A percentile compares a stretch with the other conserved stretches of the same genome.
Conservation (phyloP, 2,329 filamentous ascomycete species). For the Penicillium vulpinum region DNA sequence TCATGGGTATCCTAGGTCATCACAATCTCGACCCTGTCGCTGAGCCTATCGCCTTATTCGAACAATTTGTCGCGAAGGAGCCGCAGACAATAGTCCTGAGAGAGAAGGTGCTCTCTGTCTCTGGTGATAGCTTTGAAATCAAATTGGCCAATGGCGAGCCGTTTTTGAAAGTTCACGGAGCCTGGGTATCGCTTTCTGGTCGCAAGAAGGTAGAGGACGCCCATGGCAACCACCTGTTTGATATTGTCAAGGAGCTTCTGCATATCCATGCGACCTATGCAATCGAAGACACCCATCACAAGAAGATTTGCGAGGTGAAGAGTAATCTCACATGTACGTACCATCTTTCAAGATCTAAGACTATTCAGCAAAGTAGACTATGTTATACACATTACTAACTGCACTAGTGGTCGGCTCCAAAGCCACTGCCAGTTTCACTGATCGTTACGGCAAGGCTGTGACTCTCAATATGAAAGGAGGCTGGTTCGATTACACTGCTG, state of each 20-base stretch:
- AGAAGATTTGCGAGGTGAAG: slow-evolving; percentile 58
- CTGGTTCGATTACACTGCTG: slow-evolving; percentile 58
- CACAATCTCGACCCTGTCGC: slow-evolving; percentile 17
- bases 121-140: slow-evolving; percentile 66
- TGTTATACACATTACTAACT: slow-evolving; percentile 7
- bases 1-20: slow-evolving; percentile 15
- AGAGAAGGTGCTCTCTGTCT: slow-evolving; percentile 63
- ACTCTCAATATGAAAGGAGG: slow-evolving; percentile 61
- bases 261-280: slow-evolving; percentile 25
- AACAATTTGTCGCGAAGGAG: slow-evolving; percentile 17
- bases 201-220: slow-evolving; percentile 26
- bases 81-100: slow-evolving; percentile 56
- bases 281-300: slow-evolving; percentile 45
- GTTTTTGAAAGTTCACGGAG: slow-evolving; percentile 59
- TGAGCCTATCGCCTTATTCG: slow-evolving; percentile 22
- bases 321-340: slow-evolving; percentile 55
- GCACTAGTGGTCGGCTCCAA: slow-evolving; percentile 26
- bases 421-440: slow-evolving; percentile 54
- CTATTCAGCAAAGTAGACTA: background rate
- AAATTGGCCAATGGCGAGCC: slow-evolving; percentile 55
- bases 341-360: background rate
- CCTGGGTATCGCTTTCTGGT: slow-evolving; percentile 40
- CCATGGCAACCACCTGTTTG: slow-evolving; percentile 21
- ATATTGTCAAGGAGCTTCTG: slow-evolving; percentile 25
- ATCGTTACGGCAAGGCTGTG: slow-evolving; percentile 46